Conservation (phyloP, 805 yeast genomes). For the Cyberlindnera maritima region DNA sequence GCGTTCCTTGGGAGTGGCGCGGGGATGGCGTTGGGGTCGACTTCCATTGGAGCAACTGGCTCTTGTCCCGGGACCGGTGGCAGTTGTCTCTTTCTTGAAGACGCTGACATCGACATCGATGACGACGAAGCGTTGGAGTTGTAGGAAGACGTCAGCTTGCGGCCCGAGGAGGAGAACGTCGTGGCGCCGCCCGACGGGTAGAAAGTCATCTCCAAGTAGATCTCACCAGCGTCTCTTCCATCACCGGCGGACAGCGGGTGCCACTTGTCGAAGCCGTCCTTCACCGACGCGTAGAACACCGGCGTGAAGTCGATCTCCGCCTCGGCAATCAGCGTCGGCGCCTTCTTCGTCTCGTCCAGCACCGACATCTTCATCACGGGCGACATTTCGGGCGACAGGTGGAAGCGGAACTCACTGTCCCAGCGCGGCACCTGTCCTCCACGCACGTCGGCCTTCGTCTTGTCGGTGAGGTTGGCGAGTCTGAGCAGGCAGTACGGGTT, state of each 20-base stretch:
- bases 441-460: slow-evolving; percentile 72
- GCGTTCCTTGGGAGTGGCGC: slow-evolving; percentile 24
- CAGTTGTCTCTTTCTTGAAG: slow-evolving; percentile 22
- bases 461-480: slow-evolving; percentile 76
- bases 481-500: slow-evolving; percentile 86
- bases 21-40: slow-evolving; percentile 15
- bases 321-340: slow-evolving; percentile 86
- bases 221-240: slow-evolving; percentile 74
- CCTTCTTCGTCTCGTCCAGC: slow-evolving; percentile 79
- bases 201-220: slow-evolving; percentile 89
- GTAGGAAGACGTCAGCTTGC: slow-evolving; percentile 4
- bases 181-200: slow-evolving; percentile 50
- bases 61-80: slow-evolving; percentile 29
- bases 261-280: slow-evolving; percentile 86
- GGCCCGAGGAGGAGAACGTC: slow-evolving; percentile 5
- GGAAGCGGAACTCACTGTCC: slow-evolving; percentile 72
- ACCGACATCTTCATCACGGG: slow-evolving; percentile 69
- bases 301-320: slow-evolving; percentile 73
- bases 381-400: slow-evolving; percentile 58
- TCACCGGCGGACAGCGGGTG: slow-evolving; percentile 64
- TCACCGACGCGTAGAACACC: slow-evolving; percentile 62
- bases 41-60: not conserved
- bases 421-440: slow-evolving; percentile 96
- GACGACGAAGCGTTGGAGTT: slow-evolving; percentile 7
- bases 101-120: not conserved